Percentiles rank a stretch among this genome's conserved stretches.
These are phyloP conservation scores for Miamiensis avidus DNA, from an alignment of 169 alveolate species.

Conservation along the genomic window DNA sequence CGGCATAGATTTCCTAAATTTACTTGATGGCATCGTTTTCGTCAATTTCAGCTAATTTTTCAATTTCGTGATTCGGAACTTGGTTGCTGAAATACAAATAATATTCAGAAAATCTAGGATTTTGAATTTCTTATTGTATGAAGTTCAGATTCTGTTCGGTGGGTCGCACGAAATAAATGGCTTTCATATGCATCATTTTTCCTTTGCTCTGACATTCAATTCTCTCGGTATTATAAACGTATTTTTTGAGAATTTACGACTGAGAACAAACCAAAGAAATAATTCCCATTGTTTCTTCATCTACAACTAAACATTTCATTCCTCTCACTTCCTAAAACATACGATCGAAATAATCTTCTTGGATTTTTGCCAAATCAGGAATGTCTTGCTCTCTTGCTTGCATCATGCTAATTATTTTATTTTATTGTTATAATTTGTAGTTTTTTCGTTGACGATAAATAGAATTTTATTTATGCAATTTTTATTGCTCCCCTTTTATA, in stretches of 20 bases:
- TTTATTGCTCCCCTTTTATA: no score
- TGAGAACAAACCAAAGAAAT: constrained; percentile 92
- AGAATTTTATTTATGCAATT: no score
- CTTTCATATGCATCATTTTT: constrained; percentile 89
- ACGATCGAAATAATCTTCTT: constrained; percentile 27
- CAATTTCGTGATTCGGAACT: constrained; percentile 80
- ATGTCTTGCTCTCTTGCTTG: no score
- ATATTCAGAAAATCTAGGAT: constrained; percentile 89
- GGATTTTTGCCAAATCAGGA: neutral
- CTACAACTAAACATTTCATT: constrained; percentile 91
- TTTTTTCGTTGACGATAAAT: no score
- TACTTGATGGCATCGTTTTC: constrained; percentile 87
- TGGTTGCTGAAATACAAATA: constrained; percentile 89
- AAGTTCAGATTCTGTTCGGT: constrained; percentile 82
- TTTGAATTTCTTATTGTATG: constrained; percentile 83
- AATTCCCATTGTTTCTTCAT: constrained; percentile 89
- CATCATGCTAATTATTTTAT: no score
- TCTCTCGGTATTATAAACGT: constrained; percentile 90
- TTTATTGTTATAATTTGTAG: no score
- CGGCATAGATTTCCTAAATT: constrained; percentile 91
- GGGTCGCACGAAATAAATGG: constrained; percentile 90
- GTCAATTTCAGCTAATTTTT: constrained; percentile 93
- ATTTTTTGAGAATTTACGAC: constrained; percentile 89
- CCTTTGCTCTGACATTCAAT: constrained; percentile 73
- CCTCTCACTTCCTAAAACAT: constrained; percentile 52